A percentile compares a stretch with the other conserved stretches of the same genome.
Conservation (phyloP, 2,329 filamentous ascomycete species). For the Diaporthe citrichinensis region DNA sequence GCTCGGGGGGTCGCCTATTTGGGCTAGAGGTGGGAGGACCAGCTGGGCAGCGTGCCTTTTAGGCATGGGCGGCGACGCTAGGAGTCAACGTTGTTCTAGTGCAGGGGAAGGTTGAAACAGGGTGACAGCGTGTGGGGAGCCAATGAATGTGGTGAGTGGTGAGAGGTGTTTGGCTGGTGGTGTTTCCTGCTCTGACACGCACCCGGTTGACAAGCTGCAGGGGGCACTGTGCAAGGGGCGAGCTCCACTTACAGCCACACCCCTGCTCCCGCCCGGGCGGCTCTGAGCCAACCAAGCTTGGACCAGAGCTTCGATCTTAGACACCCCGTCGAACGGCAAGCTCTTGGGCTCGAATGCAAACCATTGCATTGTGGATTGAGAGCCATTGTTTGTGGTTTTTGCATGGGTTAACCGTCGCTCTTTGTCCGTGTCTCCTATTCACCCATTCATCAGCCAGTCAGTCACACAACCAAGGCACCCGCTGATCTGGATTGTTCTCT, state of each 20-base stretch:
- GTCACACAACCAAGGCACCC: background rate
- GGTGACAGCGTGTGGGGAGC: slow-evolving; percentile 31
- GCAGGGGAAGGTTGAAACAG: slow-evolving; percentile 23
- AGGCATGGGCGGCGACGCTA: slow-evolving; percentile 2
- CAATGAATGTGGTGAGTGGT: slow-evolving; percentile 12
- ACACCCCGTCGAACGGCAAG: slow-evolving; percentile 15
- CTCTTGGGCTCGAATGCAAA: slow-evolving; percentile 9
- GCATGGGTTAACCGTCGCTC: background rate
- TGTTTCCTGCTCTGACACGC: slow-evolving; percentile 25
- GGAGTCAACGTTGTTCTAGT: background rate
- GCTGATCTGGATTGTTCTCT: slow-evolving; percentile 4
- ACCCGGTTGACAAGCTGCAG: slow-evolving; percentile 1
- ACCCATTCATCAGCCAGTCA: background rate
- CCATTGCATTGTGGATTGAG: slow-evolving; percentile 14
- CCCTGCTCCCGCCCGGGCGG: slow-evolving; percentile 4
- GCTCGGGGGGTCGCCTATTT: slow-evolving; percentile 11
- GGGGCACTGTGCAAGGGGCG: slow-evolving; percentile 6
- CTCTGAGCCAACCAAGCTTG: slow-evolving; percentile 23
- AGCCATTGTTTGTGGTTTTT: slow-evolving; percentile 26
- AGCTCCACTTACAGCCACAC: slow-evolving; percentile 3
- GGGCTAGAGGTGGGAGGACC: slow-evolving; percentile 9
- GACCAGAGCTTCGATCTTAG: slow-evolving; percentile 7
- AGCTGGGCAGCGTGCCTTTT: slow-evolving; percentile 4
- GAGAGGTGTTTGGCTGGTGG: background rate
- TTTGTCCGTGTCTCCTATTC: slow-evolving; percentile 2